Base-by-base conservation (phyloP, 257 asterid genomes). In the Solanum phureja region DNA sequence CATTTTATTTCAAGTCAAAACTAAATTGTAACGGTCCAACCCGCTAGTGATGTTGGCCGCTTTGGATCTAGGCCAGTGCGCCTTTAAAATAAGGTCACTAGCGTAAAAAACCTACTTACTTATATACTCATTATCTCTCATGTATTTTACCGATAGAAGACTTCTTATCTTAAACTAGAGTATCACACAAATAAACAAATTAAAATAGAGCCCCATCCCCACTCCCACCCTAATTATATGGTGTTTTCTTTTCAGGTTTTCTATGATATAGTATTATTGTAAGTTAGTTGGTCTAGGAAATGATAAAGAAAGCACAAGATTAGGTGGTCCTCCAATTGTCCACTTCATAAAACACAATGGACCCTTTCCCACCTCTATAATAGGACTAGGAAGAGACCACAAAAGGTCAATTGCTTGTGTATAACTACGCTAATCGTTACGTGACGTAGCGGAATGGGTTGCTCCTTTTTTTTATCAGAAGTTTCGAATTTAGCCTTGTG, bases 391-490 rank as follows among this genome's bases (percentile, higher is more conserved):
- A 62, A 62, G 29, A 62, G 1, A 62, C 69, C 31, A 9, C 29
- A 58, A 58, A 58, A 58, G 27, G 27, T 58, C 66, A 58, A 56
- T 56, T 56, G 3, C 11, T 56, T 56, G 64, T 19, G 24, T 19
- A 56, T 56, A 56, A 56, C n/a, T 56, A 56, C 64, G 19, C 24
- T 18, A 56, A 21, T 56, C 11, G 24, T 18, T 52, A 7, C 3
- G 24, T 56, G 24, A 19, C 1, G 12, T 19, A 58, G 3, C 0
- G 4, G 11, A 3, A 3, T 58, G 1, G 2, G 0, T 58, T 19
- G 5, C 0, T 58, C 0, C 0, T 19, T 19, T 10, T 21, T 0
- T 58, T 21, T 21, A 21, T 21, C 2, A 21, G 2, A 58, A 19
- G 12, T 58, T 21, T 58, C 0, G 0, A 3, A 19, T 58, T 19